These are phyloP conservation scores for Kuraishia ogatae DNA, from an alignment of 805 yeast species.

Conservation along the genomic window DNA sequence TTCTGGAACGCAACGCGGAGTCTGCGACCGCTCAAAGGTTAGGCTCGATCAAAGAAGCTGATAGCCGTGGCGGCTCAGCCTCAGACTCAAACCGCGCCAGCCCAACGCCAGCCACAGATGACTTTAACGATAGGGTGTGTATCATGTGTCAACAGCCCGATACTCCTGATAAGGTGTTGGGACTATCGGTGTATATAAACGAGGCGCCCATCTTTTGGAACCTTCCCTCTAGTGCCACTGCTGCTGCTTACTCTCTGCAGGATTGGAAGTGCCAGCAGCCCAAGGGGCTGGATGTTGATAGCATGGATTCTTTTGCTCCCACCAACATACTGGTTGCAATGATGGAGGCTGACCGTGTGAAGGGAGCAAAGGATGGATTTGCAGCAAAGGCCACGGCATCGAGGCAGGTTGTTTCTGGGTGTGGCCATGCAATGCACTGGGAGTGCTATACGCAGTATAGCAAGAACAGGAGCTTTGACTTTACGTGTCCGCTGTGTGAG, in stretches of 20 bases:
- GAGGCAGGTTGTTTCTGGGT: slow-evolving; percentile 30
- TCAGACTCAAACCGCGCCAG: background rate
- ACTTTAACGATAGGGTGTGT: slow-evolving; percentile 28
- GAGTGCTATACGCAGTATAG: slow-evolving; percentile 29
- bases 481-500: slow-evolving; percentile 44
- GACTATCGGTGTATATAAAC: slow-evolving; percentile 45
- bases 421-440: slow-evolving; percentile 48
- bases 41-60: slow-evolving; percentile 14
- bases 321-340: background rate
- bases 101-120: slow-evolving; percentile 12
- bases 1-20: slow-evolving; percentile 29
- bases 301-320: background rate
- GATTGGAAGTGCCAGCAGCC: background rate
- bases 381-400: slow-evolving; percentile 7
- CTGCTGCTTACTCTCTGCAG: slow-evolving; percentile 6
- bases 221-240: slow-evolving; percentile 21
- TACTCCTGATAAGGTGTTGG: slow-evolving; percentile 37
- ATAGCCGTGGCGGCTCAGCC: slow-evolving; percentile 4
- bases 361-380: background rate
- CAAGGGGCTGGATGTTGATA: background rate
- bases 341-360: background rate
- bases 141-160: slow-evolving; percentile 53
- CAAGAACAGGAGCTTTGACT: slow-evolving; percentile 15
- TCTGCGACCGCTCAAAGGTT: slow-evolving; percentile 6
- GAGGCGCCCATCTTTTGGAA: slow-evolving; percentile 42